Base-by-base conservation (phyloP, 768 basidiomycete genomes). In the Rhizopogon salebrosus region DNA sequence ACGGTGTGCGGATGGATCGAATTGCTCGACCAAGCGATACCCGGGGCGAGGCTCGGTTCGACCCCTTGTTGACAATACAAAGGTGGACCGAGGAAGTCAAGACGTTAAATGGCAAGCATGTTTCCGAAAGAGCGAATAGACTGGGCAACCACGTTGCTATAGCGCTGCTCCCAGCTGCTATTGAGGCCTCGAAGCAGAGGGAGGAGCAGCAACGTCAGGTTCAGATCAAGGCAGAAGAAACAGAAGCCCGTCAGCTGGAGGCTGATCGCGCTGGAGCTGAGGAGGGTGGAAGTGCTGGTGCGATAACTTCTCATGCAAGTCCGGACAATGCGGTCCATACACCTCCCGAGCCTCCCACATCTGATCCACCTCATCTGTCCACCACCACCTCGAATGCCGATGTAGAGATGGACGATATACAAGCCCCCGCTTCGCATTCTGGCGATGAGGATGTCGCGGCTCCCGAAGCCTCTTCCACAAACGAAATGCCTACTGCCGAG, bases 21-120 rank as follows among this genome's bases (percentile, higher is more conserved):
- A 60, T 69, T 14, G 65, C 76, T 10, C 73, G 76, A 40, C 71
- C 70, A 54, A 54, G 70, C 6, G 80, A 83, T 55, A 77, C 71
- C 37, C 83, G 82, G 35, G 27, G 60, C 13, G 67, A 69, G 34
- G 43, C 55, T 0, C 67, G 60, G 41, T 85, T 92, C 45, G 84
- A 89, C 29, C 92, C 93, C 1, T 70, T 91, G 51, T 75, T 89
- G 9, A 95, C 94, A 1, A 64, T 85, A 27, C 89, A 92, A 61
- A 81, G 95, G 53, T 98, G 95, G 95, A 73, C 80, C 1, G 93
- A 95, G 64, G 94, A 95, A 67, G 83, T 82, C 55, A 90, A 88
- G 62, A 84, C 90, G 29, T 70, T 90, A 22, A 85, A 92, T 53
- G 86, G 89, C 14, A 83, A 84, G 57, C 87, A 87, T 54, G 80